Evolutionary conservation across 2,329 filamentous ascomycete species (phyloP).

Genomic region (Ophiostoma perfectum): DNA sequence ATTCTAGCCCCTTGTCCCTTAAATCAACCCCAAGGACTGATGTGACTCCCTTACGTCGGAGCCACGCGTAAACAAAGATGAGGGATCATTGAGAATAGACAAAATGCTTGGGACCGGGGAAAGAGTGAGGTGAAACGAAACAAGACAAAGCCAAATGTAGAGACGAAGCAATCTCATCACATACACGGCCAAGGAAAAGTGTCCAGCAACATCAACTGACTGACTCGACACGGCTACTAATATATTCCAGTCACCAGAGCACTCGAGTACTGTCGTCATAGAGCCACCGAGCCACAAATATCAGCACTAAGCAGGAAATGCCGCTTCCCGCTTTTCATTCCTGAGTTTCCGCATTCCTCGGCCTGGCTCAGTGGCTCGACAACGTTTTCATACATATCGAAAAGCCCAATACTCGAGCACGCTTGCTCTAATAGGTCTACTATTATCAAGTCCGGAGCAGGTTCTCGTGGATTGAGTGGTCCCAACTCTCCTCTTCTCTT

Average conservation of each 20-base stretch:
- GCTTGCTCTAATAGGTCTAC: no score
- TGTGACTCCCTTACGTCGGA: not conserved
- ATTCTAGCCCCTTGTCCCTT: not conserved
- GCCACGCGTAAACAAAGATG: constrained; percentile 7
- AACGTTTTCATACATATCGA: not conserved
- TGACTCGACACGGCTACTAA: no score
- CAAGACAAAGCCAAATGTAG: not conserved
- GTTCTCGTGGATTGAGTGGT: not conserved
- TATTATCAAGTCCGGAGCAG: not conserved
- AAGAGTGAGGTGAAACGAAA: not conserved
- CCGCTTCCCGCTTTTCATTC: constrained; percentile 9
- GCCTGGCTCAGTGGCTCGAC: constrained; percentile 5
- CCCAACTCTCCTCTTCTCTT: not conserved
- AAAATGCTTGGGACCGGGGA: not conserved
- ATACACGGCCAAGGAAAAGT: no score
- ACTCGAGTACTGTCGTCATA: not conserved
- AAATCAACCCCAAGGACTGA: not conserved
- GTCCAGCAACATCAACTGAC: no score
- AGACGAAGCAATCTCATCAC: not conserved
- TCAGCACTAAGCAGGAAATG: not conserved
- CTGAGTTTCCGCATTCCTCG: not conserved
- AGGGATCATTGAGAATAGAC: not conserved
- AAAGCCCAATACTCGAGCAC: not conserved
- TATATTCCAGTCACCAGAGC: no score
- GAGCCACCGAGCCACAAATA: not conserved